phyloP scores from a whole-genome alignment of 2,329 filamentous ascomycete genomes.

The Sodiomyces alkalinus region DNA sequence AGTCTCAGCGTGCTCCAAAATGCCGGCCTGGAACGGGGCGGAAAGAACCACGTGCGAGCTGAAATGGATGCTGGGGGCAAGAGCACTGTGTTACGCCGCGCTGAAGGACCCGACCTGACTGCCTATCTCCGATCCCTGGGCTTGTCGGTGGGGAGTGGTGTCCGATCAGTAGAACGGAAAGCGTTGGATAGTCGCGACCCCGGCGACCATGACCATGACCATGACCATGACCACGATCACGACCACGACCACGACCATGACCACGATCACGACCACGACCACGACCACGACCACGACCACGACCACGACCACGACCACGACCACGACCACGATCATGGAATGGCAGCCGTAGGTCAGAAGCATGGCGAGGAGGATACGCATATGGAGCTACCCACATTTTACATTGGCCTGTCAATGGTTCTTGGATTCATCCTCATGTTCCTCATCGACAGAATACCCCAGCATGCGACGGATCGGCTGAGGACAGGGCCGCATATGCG shows the following conservation, averaged over 20 bases:
- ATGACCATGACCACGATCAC: constrained; percentile 6
- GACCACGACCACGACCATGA: constrained; percentile 7
- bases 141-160: too few relatives aligned
- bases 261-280: constrained; percentile 12
- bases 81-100: too few relatives aligned
- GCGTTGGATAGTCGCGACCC: background rate
- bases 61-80: too few relatives aligned
- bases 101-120: too few relatives aligned
- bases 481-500: constrained; percentile 53
- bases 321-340: constrained; percentile 12
- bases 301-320: constrained; percentile 6
- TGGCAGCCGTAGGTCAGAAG: constrained; percentile 11
- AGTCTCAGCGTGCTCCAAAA: too few relatives aligned
- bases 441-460: constrained; percentile 73
- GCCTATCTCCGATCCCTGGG: constrained; percentile 1
- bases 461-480: constrained; percentile 51
- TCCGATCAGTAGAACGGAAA: background rate
- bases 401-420: constrained; percentile 76
- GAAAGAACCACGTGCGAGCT: background rate
- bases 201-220: constrained; percentile 3
- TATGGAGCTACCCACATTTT: constrained; percentile 45
- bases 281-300: constrained; percentile 7
- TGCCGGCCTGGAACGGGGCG: background rate
- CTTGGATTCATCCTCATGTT: constrained; percentile 95
- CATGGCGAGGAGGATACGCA: constrained; percentile 20